Evolutionary conservation across 2,329 filamentous ascomycete species (phyloP).

Genomic region (Exophiala lecanii-corni): DNA sequence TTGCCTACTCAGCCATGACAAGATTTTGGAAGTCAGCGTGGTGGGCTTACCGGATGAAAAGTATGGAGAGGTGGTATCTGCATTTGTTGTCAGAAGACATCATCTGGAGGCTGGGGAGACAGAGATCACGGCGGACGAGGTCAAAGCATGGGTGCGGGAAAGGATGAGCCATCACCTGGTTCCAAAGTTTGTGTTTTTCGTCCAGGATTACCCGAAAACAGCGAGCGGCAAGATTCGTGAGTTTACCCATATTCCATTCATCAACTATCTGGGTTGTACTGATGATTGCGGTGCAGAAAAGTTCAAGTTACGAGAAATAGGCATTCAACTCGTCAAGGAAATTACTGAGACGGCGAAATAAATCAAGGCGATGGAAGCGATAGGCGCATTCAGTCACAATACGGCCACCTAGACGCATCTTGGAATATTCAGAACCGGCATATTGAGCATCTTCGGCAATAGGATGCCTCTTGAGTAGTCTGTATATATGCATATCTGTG

Average conservation of each 20-base stretch:
- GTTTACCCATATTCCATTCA: constrained; percentile 18
- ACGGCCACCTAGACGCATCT: no score
- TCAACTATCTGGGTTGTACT: no score
- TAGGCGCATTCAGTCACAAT: no score
- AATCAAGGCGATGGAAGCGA: no score
- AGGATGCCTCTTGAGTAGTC: no score
- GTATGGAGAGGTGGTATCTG: constrained; percentile 82
- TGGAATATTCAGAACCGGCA: no score
- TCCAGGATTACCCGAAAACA: constrained; percentile 84
- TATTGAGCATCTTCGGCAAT: no score
- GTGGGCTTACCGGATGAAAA: constrained; percentile 76
- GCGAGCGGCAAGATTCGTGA: constrained; percentile 97
- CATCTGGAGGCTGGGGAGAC: constrained; percentile 42
- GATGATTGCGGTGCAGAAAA: constrained; percentile 22
- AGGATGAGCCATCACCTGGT: constrained; percentile 70
- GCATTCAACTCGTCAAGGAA: constrained; percentile 42
- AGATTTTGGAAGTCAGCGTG: constrained; percentile 71
- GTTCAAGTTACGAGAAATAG: constrained; percentile 72
- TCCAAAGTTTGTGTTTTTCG: constrained; percentile 86
- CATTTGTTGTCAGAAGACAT: constrained; percentile 63
- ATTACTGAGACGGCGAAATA: neutral
- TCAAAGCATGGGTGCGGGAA: constrained; percentile 67
- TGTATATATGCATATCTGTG: no score
- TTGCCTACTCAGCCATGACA: constrained; percentile 68
- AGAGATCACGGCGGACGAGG: constrained; percentile 52